Evolutionary conservation across 2,329 filamentous ascomycete species (phyloP).

Genomic region (Fusarium secorum): DNA sequence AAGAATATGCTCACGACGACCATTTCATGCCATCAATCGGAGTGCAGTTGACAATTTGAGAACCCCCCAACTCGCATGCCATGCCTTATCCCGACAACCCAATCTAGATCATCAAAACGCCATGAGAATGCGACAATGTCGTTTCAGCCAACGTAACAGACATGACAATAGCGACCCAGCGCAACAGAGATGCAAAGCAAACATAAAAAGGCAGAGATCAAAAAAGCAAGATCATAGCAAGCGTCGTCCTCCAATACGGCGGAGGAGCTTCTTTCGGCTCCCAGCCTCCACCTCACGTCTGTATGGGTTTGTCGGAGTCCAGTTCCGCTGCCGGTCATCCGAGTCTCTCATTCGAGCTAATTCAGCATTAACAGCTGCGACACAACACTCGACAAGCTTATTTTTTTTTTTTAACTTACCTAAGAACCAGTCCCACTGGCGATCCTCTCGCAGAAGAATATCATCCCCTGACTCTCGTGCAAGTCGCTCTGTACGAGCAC

Average conservation of each 20-base stretch:
- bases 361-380: constrained; percentile 15
- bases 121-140: constrained; percentile 41
- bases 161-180: constrained; percentile 34
- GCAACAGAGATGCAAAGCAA: constrained; percentile 7
- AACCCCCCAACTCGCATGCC: constrained; percentile 12
- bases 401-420: constrained; percentile 51
- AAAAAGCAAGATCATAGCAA: constrained; percentile 31
- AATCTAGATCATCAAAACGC: constrained; percentile 41
- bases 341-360: constrained; percentile 60
- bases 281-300: constrained; percentile 46
- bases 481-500: constrained; percentile 64
- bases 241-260: constrained; percentile 50
- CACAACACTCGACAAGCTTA: neutral
- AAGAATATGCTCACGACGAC: constrained; percentile 15
- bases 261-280: constrained; percentile 50
- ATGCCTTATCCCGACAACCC: constrained; percentile 22
- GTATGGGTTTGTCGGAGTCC: constrained; percentile 47
- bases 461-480: constrained; percentile 64
- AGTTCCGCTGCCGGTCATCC: constrained; percentile 60
- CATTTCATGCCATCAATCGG: constrained; percentile 12
- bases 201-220: neutral
- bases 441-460: constrained; percentile 63
- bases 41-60: constrained; percentile 17
- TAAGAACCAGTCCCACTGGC: constrained; percentile 68
- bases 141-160: constrained; percentile 32